A percentile compares a stretch with the other conserved stretches of the same genome.
phyloP scores from a whole-genome alignment of 768 basidiomycete genomes.

The Suillus placidus region DNA sequence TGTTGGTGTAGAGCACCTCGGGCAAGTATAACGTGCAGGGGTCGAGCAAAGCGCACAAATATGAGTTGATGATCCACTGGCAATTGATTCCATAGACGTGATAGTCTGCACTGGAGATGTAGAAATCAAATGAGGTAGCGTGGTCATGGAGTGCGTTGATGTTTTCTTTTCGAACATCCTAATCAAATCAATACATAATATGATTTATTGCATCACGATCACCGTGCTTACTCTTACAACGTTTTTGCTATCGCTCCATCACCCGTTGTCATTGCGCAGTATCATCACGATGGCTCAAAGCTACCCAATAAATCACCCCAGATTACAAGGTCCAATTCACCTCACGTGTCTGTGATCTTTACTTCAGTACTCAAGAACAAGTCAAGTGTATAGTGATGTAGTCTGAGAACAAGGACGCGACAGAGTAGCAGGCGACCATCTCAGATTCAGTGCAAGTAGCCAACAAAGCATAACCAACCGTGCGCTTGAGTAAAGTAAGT shows the following conservation, averaged over 20 bases:
- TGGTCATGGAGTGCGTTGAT: neutral
- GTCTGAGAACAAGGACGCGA: neutral
- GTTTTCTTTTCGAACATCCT: neutral
- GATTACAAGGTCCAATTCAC: neutral
- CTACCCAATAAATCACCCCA: neutral
- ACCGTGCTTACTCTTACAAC: neutral
- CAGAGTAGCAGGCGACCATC: neutral
- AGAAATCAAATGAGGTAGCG: neutral
- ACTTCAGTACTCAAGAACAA: neutral
- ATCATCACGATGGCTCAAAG: neutral
- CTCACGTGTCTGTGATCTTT: neutral
- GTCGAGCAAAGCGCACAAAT: slow-evolving; percentile 55
- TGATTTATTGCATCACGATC: neutral
- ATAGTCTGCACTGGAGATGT: neutral
- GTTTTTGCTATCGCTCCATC: neutral
- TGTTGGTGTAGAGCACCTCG: slow-evolving; percentile 68
- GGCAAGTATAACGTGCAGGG: slow-evolving; percentile 74
- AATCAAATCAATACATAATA: neutral
- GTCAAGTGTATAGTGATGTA: neutral
- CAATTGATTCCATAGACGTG: neutral
- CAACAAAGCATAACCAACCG: neutral
- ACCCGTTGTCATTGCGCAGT: neutral
- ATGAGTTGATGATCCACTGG: slow-evolving; percentile 12
- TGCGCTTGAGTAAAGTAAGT: slow-evolving; percentile 13
- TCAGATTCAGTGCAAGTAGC: neutral